Percentiles rank a stretch among this genome's conserved stretches.
These are phyloP conservation scores for Phytopythium oedochilum DNA, from an alignment of 352 stramenopile genomes.

Conservation along the genomic window DNA sequence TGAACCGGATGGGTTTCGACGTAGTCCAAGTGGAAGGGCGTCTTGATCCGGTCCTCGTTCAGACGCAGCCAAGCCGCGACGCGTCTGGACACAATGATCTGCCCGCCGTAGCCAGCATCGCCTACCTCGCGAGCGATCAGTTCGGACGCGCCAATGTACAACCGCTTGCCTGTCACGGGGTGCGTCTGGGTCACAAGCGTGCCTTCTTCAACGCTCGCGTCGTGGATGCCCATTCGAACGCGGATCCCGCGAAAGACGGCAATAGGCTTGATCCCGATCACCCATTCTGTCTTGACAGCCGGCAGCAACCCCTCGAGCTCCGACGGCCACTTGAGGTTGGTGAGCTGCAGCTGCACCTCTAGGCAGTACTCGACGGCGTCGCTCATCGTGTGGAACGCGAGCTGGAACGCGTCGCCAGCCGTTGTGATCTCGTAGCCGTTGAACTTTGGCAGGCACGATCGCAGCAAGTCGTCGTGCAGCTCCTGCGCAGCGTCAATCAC, in stretches of 20 bases:
- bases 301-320: conserved; percentile 43
- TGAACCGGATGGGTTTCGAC: conserved; percentile 37
- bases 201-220: conserved; percentile 48
- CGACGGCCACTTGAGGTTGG: conserved; percentile 57
- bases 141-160: conserved; percentile 67
- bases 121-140: conserved; percentile 58
- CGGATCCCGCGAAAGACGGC: conserved; percentile 57
- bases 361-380: conserved; percentile 67
- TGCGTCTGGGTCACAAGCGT: conserved; percentile 46
- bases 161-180: conserved; percentile 55
- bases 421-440: conserved; percentile 78
- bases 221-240: conserved; percentile 78
- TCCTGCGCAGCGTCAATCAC: conserved; percentile 60
- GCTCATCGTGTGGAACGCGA: conserved; percentile 59
- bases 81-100: conserved; percentile 66
- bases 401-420: conserved; percentile 62
- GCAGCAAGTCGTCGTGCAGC: conserved; percentile 61
- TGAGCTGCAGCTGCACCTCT: conserved; percentile 51
- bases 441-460: conserved; percentile 40
- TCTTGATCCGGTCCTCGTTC: conserved; percentile 34
- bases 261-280: conserved; percentile 35
- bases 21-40: conserved; percentile 46
- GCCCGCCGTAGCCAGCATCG: conserved; percentile 56
- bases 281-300: conserved; percentile 51
- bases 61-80: conserved; percentile 43